Evolutionary conservation across 352 stramenopile species (phyloP).

Genomic region (Elongisporangium prolatum): DNA sequence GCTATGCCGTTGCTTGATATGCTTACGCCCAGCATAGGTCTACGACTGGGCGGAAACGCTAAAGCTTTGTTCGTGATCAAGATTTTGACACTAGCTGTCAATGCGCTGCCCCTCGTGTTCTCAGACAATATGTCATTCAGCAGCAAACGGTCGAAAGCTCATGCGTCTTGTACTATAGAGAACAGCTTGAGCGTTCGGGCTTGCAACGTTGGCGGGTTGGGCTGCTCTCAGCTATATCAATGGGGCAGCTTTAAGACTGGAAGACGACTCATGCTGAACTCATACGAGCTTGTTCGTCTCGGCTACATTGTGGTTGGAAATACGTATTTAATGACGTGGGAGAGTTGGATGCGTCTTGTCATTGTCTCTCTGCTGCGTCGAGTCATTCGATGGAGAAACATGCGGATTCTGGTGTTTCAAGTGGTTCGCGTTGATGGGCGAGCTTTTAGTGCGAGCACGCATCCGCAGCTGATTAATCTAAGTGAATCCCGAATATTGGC

Average conservation of each 20-base stretch:
- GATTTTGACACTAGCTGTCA: slow-evolving; percentile 25
- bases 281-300: slow-evolving; percentile 12
- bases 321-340: slow-evolving; percentile 3
- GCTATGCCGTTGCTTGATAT: slow-evolving; percentile 23
- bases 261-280: slow-evolving; percentile 15
- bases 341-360: slow-evolving; percentile 15
- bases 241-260: too few species aligned
- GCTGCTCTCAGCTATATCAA: slow-evolving; percentile 16
- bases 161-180: slow-evolving; percentile 8
- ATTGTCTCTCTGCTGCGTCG: slow-evolving; percentile 9
- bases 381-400: slow-evolving; percentile 22
- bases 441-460: not conserved
- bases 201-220: slow-evolving; percentile 19
- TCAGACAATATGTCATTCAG: slow-evolving; percentile 6
- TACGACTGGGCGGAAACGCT: slow-evolving; percentile 28
- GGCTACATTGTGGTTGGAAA: slow-evolving; percentile 5
- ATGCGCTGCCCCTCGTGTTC: slow-evolving; percentile 27
- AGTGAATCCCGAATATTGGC: too few species aligned
- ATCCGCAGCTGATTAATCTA: too few species aligned
- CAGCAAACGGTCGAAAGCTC: too few species aligned
- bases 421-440: slow-evolving; percentile 9
- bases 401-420: slow-evolving; percentile 23
- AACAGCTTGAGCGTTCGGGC: slow-evolving; percentile 18
- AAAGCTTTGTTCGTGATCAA: slow-evolving; percentile 31
- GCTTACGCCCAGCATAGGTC: slow-evolving; percentile 19